Evolutionary conservation across 2,329 filamentous ascomycete species (phyloP).

Genomic region (Fusarium aywerte): DNA sequence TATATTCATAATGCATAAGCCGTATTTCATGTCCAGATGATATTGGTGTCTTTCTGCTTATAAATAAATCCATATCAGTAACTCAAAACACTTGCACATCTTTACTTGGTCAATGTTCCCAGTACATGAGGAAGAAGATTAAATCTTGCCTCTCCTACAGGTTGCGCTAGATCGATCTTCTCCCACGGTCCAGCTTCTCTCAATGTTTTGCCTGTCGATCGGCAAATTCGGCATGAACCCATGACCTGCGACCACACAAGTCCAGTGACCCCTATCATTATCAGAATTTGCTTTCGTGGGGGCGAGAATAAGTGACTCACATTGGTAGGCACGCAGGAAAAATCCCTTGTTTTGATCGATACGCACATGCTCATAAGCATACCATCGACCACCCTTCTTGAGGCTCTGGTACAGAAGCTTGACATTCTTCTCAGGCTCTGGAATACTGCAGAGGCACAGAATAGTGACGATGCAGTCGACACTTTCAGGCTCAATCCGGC

Average conservation of each 20-base stretch:
- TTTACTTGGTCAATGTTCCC: slow-evolving; percentile 64
- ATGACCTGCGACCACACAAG: slow-evolving; percentile 63
- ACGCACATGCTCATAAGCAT: slow-evolving; percentile 70
- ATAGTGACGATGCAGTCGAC: slow-evolving; percentile 70
- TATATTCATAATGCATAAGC: slow-evolving; percentile 14
- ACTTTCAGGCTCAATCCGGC: slow-evolving; percentile 60
- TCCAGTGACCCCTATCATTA: slow-evolving; percentile 58
- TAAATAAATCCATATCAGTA: too few relatives aligned
- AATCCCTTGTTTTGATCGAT: slow-evolving; percentile 51
- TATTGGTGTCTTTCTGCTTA: neutral
- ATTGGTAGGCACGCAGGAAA: slow-evolving; percentile 60
- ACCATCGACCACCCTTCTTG: slow-evolving; percentile 71
- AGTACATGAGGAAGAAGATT: slow-evolving; percentile 60
- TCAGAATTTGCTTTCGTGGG: slow-evolving; percentile 4
- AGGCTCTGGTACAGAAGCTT: slow-evolving; percentile 65
- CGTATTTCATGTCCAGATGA: neutral
- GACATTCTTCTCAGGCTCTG: slow-evolving; percentile 66
- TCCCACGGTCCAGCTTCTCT: slow-evolving; percentile 62
- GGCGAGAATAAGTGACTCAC: slow-evolving; percentile 52
- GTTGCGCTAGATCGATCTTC: slow-evolving; percentile 59
- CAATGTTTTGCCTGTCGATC: slow-evolving; percentile 60
- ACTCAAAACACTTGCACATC: neutral
- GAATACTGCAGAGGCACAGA: slow-evolving; percentile 72
- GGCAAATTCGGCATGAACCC: slow-evolving; percentile 63
- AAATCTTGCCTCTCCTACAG: slow-evolving; percentile 56